Conservation (phyloP, 768 basidiomycete species). For the Kwoniella dendrophila region DNA sequence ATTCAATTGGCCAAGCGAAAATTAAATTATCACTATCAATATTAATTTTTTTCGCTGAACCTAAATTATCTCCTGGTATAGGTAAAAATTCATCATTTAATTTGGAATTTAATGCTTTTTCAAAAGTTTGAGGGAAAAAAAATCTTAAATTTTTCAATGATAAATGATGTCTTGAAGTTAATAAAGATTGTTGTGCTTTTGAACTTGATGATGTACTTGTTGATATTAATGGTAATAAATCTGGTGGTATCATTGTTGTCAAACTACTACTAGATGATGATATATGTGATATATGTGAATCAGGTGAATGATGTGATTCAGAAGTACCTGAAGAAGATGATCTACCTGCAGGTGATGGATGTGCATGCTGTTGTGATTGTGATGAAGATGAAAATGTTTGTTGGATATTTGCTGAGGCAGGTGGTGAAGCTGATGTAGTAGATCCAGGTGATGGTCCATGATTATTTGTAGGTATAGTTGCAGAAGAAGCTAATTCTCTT, state of each 20-base stretch:
- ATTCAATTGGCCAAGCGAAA: slow-evolving; percentile 51
- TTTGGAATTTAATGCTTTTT: slow-evolving; percentile 36
- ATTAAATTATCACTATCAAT: slow-evolving; percentile 25
- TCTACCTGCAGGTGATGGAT: slow-evolving; percentile 21
- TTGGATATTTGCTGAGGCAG: slow-evolving; percentile 1
- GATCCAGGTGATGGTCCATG: slow-evolving; percentile 28
- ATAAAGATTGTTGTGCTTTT: slow-evolving; percentile 24
- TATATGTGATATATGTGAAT: slow-evolving; percentile 9
- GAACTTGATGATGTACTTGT: slow-evolving; percentile 25
- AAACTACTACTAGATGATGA: background rate
- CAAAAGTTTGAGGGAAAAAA: slow-evolving; percentile 39
- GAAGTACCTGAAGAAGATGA: slow-evolving; percentile 9
- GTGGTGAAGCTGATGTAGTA: slow-evolving; percentile 24
- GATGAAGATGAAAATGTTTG: background rate
- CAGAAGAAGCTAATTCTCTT: slow-evolving; percentile 15
- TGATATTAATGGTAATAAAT: slow-evolving; percentile 36
- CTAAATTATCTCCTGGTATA: slow-evolving; percentile 39
- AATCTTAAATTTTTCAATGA: slow-evolving; percentile 26
- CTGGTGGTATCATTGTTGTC: slow-evolving; percentile 18
- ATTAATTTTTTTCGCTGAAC: slow-evolving; percentile 40
- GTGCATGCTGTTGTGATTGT: background rate
- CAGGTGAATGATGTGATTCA: slow-evolving; percentile 17
- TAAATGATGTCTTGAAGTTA: slow-evolving; percentile 41
- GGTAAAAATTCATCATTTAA: slow-evolving; percentile 38
- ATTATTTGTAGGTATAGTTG: slow-evolving; percentile 11